phyloP scores from a whole-genome alignment of 192 early-diverging fungal genomes.

The Jimgerdemannia flammicorona region DNA sequence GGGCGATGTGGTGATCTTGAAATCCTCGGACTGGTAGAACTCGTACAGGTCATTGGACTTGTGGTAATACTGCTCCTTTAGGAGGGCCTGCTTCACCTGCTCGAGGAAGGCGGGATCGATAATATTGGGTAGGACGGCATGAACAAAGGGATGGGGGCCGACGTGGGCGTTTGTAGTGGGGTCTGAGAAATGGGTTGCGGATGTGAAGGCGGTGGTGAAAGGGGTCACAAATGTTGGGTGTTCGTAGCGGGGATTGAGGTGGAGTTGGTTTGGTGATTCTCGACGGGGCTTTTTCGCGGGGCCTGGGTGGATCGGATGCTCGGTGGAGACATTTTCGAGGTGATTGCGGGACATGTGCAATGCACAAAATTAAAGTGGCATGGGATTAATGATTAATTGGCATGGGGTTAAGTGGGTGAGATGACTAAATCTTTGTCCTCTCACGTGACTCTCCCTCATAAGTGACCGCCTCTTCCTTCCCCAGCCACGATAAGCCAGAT shows the following conservation, averaged over 20 bases:
- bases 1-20: slow-evolving; percentile 36
- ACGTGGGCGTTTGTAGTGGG: slow-evolving; percentile 18
- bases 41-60: slow-evolving; percentile 71
- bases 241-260: slow-evolving; percentile 30
- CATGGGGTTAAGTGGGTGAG: neutral
- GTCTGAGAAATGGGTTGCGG: slow-evolving; percentile 21
- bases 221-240: slow-evolving; percentile 21
- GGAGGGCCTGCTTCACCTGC: slow-evolving; percentile 30
- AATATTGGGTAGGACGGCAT: slow-evolving; percentile 30
- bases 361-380: no score
- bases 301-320: neutral
- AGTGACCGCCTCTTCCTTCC: no score
- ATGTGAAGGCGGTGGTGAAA: slow-evolving; percentile 34
- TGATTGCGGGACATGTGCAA: no score
- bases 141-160: slow-evolving; percentile 25
- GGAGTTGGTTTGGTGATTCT: neutral
- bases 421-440: no score
- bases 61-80: slow-evolving; percentile 31
- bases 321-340: neutral
- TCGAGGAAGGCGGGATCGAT: slow-evolving; percentile 28
- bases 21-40: slow-evolving; percentile 63
- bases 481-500: neutral
- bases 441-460: no score
- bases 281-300: neutral
- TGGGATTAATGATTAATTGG: neutral